phyloP scores from a whole-genome alignment of 2,329 filamentous ascomycete genomes.

The Arthroderma sp. region DNA sequence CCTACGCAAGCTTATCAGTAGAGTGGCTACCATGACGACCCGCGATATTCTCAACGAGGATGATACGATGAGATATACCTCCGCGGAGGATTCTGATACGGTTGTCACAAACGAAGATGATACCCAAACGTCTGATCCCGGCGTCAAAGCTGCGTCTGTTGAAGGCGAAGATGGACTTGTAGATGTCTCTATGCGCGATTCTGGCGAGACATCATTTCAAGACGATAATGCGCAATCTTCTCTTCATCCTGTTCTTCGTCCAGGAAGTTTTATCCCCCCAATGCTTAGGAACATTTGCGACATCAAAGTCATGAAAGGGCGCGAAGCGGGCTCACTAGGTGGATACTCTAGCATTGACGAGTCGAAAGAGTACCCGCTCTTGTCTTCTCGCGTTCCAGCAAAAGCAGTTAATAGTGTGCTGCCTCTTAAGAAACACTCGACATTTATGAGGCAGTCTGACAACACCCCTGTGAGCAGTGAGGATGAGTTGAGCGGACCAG shows the following conservation, averaged over 20 bases:
- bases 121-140: constrained; percentile 53
- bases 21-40: constrained; percentile 63
- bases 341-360: constrained; percentile 47
- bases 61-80: constrained; percentile 38
- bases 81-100: constrained; percentile 51
- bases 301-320: constrained; percentile 34
- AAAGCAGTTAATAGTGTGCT: constrained; percentile 12
- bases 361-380: constrained; percentile 43
- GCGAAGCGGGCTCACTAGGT: too few relatives aligned
- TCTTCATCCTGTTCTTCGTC: constrained; percentile 33
- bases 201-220: constrained; percentile 25
- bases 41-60: constrained; percentile 48
- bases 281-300: constrained; percentile 62
- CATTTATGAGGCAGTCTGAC: constrained; percentile 7
- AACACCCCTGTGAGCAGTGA: constrained; percentile 20
- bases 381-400: constrained; percentile 35
- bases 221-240: constrained; percentile 12
- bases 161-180: constrained; percentile 85
- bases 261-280: constrained; percentile 47
- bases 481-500: constrained; percentile 18
- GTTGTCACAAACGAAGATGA: constrained; percentile 50
- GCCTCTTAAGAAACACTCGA: constrained; percentile 8
- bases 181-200: constrained; percentile 72
- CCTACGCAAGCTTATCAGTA: constrained; percentile 64
- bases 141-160: constrained; percentile 63